A percentile compares a stretch with the other conserved stretches of the same genome.
Evolutionary conservation across 495 filamentous ascomycete genomes (phyloP).

Genomic region (Penicillium dipodomyicola): DNA sequence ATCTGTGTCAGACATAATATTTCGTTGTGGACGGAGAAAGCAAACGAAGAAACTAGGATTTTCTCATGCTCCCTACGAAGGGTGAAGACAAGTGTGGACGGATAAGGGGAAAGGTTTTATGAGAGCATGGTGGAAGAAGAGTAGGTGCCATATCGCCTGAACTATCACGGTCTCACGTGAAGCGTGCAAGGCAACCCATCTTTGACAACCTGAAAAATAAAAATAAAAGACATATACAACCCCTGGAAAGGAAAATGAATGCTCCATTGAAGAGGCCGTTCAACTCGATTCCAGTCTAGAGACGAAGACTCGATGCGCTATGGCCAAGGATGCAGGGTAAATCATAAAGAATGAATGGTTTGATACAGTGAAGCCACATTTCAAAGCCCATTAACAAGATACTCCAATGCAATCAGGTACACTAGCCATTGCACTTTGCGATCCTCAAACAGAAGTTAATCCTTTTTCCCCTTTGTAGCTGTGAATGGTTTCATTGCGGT

Average conservation of each 20-base stretch:
- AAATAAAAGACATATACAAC: not conserved
- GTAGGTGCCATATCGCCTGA: not conserved
- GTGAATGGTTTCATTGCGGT: not conserved
- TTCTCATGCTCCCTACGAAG: not conserved
- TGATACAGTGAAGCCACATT: not conserved
- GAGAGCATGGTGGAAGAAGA: not conserved
- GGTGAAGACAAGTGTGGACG: not conserved
- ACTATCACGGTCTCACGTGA: not conserved
- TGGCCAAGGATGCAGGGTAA: not conserved
- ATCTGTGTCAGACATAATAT: not conserved
- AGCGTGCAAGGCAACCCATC: not conserved
- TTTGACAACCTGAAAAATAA: not conserved
- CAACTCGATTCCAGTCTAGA: not conserved
- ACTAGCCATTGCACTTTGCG: not conserved
- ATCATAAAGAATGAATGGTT: not conserved
- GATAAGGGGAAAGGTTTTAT: not conserved
- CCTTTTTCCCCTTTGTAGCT: constrained; percentile 1
- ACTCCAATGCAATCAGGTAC: not conserved
- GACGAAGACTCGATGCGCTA: not conserved
- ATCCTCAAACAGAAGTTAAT: not conserved
- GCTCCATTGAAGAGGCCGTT: not conserved
- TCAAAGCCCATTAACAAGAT: not conserved
- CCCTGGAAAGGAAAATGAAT: not conserved
- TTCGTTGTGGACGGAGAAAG: not conserved
- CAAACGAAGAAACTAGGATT: not conserved